Evolutionary conservation across 1,139 yeast genomes (phyloP), one percentile per base, ranked within the genome.

Genomic region (Debaryomyces sp.): DNA sequence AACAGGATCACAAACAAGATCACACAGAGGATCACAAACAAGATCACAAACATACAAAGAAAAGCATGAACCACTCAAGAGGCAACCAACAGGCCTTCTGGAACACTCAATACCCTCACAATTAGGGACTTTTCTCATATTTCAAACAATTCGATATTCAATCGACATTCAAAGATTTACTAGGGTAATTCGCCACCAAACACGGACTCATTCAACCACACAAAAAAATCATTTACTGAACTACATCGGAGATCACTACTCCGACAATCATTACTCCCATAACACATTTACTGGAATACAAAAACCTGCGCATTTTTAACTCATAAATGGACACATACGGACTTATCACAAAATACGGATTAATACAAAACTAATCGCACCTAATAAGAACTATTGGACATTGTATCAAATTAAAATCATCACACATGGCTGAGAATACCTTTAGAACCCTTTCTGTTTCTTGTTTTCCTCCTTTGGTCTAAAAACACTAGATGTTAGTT

Each of bases 391-490:
- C 17, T 39, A 45, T 22, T 17, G 33, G 24, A 39, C 22, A 33
- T 9, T 18, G 22, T 30, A 23, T 32, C 26, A 43, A 27, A 27
- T 34, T 29, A 37, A 30, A 38, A 38, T 30, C 47, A 32, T 23
- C 27, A 18, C 23, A 24, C n/a, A 18, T 27, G 33, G 23, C 37
- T 29, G 36, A 22, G 43, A 41, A 41, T 41, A 23, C 13, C 43
- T 8, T 32, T 22, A 29, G 33, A 41, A 29, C 23, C 36, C n/a
- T 13, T 21, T 8, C 26, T n/a, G 26, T 41, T 41, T 34, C 29
- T 9, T 45, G n/a, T 5, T 18, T 18, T 18, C 48, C 36, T 44
- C 36, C 43, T 41, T 29, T 37, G 50, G 50, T 41, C 50, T 47
- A 44, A 42, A 47, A 40, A 41, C 26, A 23, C 26, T 34, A 38